Evolutionary conservation across 2,329 filamentous ascomycete genomes (phyloP), one percentile per base, ranked within the genome.

Genomic region (Biscogniauxia mediterranea): DNA sequence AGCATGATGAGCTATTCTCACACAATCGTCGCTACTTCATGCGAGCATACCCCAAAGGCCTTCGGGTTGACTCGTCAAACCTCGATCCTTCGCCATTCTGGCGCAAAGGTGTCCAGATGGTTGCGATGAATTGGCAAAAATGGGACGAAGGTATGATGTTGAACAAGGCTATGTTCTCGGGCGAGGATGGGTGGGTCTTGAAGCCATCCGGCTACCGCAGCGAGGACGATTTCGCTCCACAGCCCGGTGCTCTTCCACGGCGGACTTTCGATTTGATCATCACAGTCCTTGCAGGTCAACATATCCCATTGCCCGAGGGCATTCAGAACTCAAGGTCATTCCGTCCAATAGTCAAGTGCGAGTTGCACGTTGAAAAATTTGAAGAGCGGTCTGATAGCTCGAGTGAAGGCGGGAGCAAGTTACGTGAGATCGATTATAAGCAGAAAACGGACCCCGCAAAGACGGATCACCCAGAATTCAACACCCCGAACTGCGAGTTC

Each of bases 131-230:
- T 75, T 98, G 95, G 94, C 95, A 99, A 76, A 94, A 90, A 2
- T 90, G 93, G 68, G 94, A 98, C 73, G 87, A 95, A 60, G 91
- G 92, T 52, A 96, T 97, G 85, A 96, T 98, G 81, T 85, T 99
- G 73, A 98, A 98, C 72, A 90, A 96, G 70, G 95, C 91, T 73
- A 98, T 99, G 95, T 99, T 98, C 74, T 91, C 92, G 42, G 91
- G 87, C 9, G 89, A 91, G 56, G 80, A 85, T 51, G 93, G 94
- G 50, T 97, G 92, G 91, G 86, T 93, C 2, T 81, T 95, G 63
- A 97, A 97, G 76, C 93, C 93, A 0, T 74, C 82, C 32, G 89
- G 89, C 17, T 95, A 93, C 74, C 88, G 87, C 61, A 81, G 79
- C 65, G 72, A 76, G 19, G 76, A 79, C 61, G 60, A 59, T n/a